A percentile compares a stretch with the other conserved stretches of the same genome.
Conservation (phyloP, 2,329 filamentous ascomycete genomes). For the Diplodia sapinea region DNA sequence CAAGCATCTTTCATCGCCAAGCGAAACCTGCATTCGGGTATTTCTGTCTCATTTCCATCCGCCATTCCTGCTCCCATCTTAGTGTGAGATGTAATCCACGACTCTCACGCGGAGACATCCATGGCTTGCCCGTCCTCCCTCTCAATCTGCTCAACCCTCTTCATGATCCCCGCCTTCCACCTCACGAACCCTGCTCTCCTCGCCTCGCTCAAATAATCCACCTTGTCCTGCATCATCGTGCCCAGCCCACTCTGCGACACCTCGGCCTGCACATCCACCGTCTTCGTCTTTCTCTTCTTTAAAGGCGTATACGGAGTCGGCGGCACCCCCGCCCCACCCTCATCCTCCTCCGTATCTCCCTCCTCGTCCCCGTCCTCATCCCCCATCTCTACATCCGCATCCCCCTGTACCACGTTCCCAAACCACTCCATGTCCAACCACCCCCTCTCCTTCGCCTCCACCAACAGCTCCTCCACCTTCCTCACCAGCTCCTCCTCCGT, state of each 20-base stretch:
- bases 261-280: slow-evolving; percentile 34
- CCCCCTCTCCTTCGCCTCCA: slow-evolving; percentile 14
- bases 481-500: slow-evolving; percentile 44
- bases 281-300: slow-evolving; percentile 45
- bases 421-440: slow-evolving; percentile 37
- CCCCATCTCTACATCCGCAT: slow-evolving; percentile 46
- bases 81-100: background rate
- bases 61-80: background rate
- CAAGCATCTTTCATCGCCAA: background rate
- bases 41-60: background rate
- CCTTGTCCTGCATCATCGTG: slow-evolving; percentile 77
- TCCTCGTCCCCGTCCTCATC: background rate
- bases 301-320: slow-evolving; percentile 3
- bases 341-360: slow-evolving; percentile 38
- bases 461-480: slow-evolving; percentile 44
- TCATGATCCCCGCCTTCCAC: slow-evolving; percentile 69
- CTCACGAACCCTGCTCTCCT: slow-evolving; percentile 64
- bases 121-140: slow-evolving; percentile 11
- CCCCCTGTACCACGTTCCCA: slow-evolving; percentile 34
- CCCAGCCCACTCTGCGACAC: slow-evolving; percentile 53
- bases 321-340: slow-evolving; percentile 30
- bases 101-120: slow-evolving; percentile 18
- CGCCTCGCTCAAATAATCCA: slow-evolving; percentile 72
- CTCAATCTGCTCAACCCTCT: slow-evolving; percentile 52
- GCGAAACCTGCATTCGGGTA: background rate